These are phyloP conservation scores for Andrographis paniculata DNA, from an alignment of 305 asterid genomes.

Conservation along the genomic window DNA sequence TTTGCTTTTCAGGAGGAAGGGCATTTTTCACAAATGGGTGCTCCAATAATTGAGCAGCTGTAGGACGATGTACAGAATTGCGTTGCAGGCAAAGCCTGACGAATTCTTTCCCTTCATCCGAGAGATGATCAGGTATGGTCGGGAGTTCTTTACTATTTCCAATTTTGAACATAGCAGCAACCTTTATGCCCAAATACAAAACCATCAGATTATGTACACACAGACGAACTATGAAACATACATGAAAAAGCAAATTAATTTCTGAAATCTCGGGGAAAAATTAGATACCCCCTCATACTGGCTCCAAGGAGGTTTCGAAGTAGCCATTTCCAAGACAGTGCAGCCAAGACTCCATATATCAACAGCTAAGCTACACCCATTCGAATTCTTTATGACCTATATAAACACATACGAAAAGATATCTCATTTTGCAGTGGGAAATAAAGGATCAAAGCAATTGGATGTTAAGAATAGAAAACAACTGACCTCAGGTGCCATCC, in stretches of 20 bases:
- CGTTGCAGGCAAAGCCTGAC: not conserved
- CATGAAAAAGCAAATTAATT: not conserved
- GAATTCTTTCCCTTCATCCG: not conserved
- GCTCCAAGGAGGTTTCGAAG: conserved; percentile 77
- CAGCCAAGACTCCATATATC: conserved; percentile 92
- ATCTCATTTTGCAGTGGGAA: too few relatives aligned
- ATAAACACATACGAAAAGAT: not conserved
- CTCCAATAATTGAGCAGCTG: conserved; percentile 39
- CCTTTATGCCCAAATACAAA: conserved; percentile 38
- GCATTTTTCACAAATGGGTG: conserved; percentile 51
- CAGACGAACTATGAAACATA: not conserved
- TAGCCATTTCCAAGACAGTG: conserved; percentile 76
- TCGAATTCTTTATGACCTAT: conserved; percentile 49
- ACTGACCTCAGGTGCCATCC: conserved; percentile 83
- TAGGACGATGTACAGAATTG: not conserved
- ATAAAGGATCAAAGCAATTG: conserved; percentile 8
- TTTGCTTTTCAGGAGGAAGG: conserved; percentile 26
- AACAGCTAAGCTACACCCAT: conserved; percentile 48
- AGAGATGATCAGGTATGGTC: not conserved
- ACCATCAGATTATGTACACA: not conserved
- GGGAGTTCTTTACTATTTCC: conserved; percentile 70
- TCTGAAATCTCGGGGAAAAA: not conserved
- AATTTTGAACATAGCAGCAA: conserved; percentile 63
- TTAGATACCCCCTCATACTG: conserved; percentile 23
- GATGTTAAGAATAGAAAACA: conserved; percentile 7